Conservation (phyloP, 768 basidiomycete species). For the Tephrocybe rancida region DNA sequence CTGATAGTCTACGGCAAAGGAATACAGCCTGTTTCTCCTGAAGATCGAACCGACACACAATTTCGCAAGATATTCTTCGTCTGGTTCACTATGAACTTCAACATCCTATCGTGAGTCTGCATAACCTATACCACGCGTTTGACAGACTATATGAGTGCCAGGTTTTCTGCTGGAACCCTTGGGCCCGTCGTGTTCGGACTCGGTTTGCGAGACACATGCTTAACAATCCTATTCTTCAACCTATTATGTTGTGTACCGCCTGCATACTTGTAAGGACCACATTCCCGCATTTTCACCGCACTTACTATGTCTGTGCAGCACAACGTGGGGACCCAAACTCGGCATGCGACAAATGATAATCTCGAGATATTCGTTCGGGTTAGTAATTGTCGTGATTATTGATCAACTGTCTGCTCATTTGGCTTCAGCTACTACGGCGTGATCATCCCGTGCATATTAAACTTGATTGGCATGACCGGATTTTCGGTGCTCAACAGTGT, state of each 20-base stretch:
- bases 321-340: conserved; percentile 80
- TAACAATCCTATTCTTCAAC: conserved; percentile 72
- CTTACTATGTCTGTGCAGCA: conserved; percentile 21
- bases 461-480: conserved; percentile 64
- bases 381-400: conserved; percentile 1
- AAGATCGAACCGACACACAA: conserved; percentile 60
- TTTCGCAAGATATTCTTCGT: conserved; percentile 75
- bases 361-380: conserved; percentile 48
- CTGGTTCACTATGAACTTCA: conserved; percentile 75
- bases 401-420: neutral
- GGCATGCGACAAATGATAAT: conserved; percentile 89
- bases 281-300: neutral
- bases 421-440: conserved; percentile 61
- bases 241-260: conserved; percentile 59
- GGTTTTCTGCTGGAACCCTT: conserved; percentile 69
- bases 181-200: conserved; percentile 64
- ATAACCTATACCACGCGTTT: no score
- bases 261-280: conserved; percentile 54
- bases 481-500: conserved; percentile 76
- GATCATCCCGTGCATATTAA: conserved; percentile 60
- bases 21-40: conserved; percentile 55
- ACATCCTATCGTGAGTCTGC: conserved; percentile 55
- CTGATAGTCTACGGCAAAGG: conserved; percentile 32
- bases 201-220: conserved; percentile 60
- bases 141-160: conserved; percentile 19